phyloP scores from a whole-genome alignment of 2,329 filamentous ascomycete species.

The Aspergillus fumigatus region DNA sequence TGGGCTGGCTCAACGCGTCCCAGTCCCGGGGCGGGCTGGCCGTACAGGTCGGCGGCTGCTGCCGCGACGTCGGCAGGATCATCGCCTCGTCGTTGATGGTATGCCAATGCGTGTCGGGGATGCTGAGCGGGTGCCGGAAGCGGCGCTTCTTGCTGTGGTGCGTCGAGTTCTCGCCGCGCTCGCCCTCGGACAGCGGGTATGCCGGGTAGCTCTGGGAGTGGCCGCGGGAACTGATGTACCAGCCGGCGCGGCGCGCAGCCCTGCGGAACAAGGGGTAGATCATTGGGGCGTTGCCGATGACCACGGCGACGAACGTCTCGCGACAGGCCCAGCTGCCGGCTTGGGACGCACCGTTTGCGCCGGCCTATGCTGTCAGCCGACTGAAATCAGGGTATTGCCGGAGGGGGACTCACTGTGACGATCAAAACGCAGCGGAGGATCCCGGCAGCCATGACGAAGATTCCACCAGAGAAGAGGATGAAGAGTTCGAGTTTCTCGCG shows the following conservation, averaged over 20 bases:
- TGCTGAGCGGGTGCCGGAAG: conserved; percentile 29
- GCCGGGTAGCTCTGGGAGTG: conserved; percentile 20
- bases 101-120: conserved; percentile 30
- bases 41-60: conserved; percentile 21
- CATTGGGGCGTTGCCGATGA: conserved; percentile 42
- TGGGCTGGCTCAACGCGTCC: conserved; percentile 15
- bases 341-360: conserved; percentile 35
- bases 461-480: conserved; percentile 52
- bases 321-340: conserved; percentile 44
- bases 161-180: conserved; percentile 1
- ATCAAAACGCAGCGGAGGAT: conserved; percentile 53
- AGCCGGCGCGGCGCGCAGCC: conserved; percentile 20
- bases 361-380: conserved; percentile 19
- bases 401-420: conserved; percentile 29
- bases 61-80: conserved; percentile 20
- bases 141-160: conserved; percentile 12
- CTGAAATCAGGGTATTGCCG: no score
- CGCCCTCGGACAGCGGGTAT: conserved; percentile 20
- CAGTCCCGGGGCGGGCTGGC: conserved; percentile 17
- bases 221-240: conserved; percentile 20
- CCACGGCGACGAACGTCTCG: conserved; percentile 43
- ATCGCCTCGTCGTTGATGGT: conserved; percentile 28
- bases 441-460: conserved; percentile 53
- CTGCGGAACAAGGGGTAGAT: conserved; percentile 36
- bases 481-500: conserved; percentile 51